Evolutionary conservation across 176 grass and related monocot species (phyloP).

Genomic region (Pharus latifolius): DNA sequence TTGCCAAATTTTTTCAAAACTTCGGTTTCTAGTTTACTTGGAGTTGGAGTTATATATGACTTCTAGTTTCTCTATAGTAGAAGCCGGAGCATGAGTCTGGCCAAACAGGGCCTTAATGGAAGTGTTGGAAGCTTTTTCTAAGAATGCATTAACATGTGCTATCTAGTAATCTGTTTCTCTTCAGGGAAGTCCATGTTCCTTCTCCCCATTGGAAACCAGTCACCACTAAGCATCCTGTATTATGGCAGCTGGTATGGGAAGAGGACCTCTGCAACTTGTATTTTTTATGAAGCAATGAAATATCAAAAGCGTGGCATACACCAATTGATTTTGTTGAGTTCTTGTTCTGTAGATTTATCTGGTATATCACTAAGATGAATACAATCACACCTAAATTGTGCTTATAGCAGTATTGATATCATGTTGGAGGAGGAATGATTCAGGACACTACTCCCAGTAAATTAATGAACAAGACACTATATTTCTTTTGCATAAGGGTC

Average conservation of each 20-base stretch:
- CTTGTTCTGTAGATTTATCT: background rate
- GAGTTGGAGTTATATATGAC: no score
- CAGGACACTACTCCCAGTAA: background rate
- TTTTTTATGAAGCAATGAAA: background rate
- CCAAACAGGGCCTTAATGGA: no score
- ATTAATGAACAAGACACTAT: background rate
- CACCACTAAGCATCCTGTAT: background rate
- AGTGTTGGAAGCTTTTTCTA: background rate
- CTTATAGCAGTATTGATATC: background rate
- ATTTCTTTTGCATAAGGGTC: no score
- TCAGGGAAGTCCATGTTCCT: background rate
- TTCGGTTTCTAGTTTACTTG: no score
- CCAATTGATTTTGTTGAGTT: background rate
- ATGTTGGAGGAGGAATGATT: background rate
- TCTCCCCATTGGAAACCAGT: background rate
- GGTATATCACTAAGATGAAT: background rate
- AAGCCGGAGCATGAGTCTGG: no score
- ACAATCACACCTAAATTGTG: background rate
- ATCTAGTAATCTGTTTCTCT: background rate
- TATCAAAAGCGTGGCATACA: background rate
- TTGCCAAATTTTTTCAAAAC: no score
- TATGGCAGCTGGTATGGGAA: background rate
- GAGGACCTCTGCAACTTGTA: background rate
- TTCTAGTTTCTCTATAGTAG: no score
- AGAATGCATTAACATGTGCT: background rate